Base-by-base conservation (phyloP, 805 yeast species). In the Yamadazyma takamatsuzukensis region DNA sequence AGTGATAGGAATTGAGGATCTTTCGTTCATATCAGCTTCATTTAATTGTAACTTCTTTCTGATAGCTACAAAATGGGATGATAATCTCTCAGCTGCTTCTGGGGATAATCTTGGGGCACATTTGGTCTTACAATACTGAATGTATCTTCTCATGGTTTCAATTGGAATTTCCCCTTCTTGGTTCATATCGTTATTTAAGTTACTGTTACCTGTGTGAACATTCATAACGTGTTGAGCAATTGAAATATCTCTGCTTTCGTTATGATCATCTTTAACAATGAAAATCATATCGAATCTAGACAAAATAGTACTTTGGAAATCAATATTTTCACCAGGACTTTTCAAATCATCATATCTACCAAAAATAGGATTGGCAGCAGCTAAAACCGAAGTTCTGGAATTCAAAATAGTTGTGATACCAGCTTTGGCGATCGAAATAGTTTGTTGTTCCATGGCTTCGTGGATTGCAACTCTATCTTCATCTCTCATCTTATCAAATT, bases 371-470 rank as follows among this genome's bases (percentile, higher is more conserved):
- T 93, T 93, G 6, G 98, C 98, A 15, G 98, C 98, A 0, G 98
- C 98, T 29, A 93, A 68, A 4, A 93, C 98, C 21, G 95, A 81
- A 0, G 98, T 93, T 62, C 99, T 76, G 3, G 98, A 93, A 60
- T 93, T 93, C 47, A 93, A 72, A 35, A 93, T 89, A 0, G 99
- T 93, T 2, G 97, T 93, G 47, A 93, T 93, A 58, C 99, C 99
- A 7, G 99, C 99, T 59, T 93, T 93, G 19, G 99, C 98, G 56
- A 93, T 89, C 10, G 97, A 90, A 39, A 93, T 93, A 0, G 98
- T 93, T 62, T 93, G 99, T 61, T 93, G 99, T 66, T 93, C 99
- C 99, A 93, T 93, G 9, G 98, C 98, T 69, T 93, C 99, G 61
- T 93, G 99, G 46, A 93, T 93, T 0, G 98, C 97, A 23, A 93